phyloP scores from a whole-genome alignment of 345 rosid species.

The Hibiscus trionum region DNA sequence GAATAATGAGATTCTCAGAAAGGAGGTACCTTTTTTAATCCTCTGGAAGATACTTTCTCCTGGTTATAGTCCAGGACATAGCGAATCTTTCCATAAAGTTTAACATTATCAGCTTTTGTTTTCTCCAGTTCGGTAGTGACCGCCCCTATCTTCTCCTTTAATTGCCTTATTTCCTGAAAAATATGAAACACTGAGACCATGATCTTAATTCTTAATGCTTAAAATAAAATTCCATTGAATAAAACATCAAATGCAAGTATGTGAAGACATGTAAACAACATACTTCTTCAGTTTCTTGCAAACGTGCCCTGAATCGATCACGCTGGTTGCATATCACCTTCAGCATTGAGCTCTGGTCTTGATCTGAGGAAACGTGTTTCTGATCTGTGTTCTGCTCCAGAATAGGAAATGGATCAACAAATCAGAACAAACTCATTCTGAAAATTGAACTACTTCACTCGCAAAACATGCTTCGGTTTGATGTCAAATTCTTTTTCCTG shows the following conservation, averaged over 20 bases:
- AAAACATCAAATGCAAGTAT: not conserved
- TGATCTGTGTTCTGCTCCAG: constrained; percentile 53
- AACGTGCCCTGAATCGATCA: constrained; percentile 79
- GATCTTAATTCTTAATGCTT: constrained; percentile 9
- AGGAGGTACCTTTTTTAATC: constrained; percentile 70
- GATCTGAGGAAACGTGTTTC: constrained; percentile 67
- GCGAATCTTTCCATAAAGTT: constrained; percentile 92
- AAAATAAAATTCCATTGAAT: not conserved
- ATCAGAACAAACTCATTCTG: not conserved
- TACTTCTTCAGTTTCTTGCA: constrained; percentile 94
- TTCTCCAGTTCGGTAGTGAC: constrained; percentile 75
- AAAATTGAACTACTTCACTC: constrained; percentile 9
- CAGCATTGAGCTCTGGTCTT: constrained; percentile 95
- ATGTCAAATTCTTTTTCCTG: not conserved
- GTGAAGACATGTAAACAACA: not conserved
- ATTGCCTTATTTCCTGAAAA: constrained; percentile 74
- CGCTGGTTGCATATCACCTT: constrained; percentile 95
- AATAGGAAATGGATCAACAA: constrained; percentile 8
- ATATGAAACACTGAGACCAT: constrained; percentile 2
- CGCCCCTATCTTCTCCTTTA: constrained; percentile 73
- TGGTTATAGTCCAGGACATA: constrained; percentile 90
- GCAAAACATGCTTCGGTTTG: not conserved
- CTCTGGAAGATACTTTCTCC: constrained; percentile 91
- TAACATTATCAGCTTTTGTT: constrained; percentile 92
- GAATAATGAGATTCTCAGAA: not conserved